Percentiles rank a stretch among this genome's conserved stretches.
phyloP scores from a whole-genome alignment of 1,139 yeast genomes.

The Geotrichum bryndzae region DNA sequence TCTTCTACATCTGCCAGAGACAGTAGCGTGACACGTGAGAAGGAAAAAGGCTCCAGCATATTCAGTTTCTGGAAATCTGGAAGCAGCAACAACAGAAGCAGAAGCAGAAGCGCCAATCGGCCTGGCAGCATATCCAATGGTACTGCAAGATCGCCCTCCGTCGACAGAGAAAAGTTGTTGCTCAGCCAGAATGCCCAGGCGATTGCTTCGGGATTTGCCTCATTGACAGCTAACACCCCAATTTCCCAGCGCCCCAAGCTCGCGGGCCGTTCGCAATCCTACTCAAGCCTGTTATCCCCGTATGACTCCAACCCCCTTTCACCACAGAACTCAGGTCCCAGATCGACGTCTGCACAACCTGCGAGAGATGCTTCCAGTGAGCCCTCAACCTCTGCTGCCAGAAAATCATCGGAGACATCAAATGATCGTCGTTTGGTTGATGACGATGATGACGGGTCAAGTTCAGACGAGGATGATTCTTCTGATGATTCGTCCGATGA shows the following conservation, averaged over 20 bases:
- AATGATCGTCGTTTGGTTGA: constrained; percentile 33
- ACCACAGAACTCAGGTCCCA: neutral
- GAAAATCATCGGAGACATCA: neutral
- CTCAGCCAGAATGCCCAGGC: constrained; percentile 1
- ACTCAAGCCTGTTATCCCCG: constrained; percentile 2
- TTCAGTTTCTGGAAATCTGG: neutral
- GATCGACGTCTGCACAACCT: neutral
- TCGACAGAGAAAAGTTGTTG: constrained; percentile 1
- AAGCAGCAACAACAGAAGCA: neutral
- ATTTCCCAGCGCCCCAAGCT: neutral
- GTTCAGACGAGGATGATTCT: neutral
- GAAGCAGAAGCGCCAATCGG: neutral
- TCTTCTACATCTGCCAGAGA: constrained; percentile 1
- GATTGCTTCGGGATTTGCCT: constrained; percentile 1
- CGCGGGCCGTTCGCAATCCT: constrained; percentile 6
- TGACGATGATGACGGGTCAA: constrained; percentile 1
- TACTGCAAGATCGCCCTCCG: neutral
- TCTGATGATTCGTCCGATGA: constrained; percentile 5
- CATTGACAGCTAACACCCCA: neutral
- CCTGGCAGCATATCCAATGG: neutral
- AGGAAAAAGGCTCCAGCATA: neutral
- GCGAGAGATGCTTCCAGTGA: constrained; percentile 16
- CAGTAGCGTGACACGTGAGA: neutral
- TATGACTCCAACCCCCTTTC: neutral
- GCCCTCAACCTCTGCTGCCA: neutral